Conservation (phyloP, 1,284 basidiomycete species). For the Moesziomyces parantarcticus region DNA sequence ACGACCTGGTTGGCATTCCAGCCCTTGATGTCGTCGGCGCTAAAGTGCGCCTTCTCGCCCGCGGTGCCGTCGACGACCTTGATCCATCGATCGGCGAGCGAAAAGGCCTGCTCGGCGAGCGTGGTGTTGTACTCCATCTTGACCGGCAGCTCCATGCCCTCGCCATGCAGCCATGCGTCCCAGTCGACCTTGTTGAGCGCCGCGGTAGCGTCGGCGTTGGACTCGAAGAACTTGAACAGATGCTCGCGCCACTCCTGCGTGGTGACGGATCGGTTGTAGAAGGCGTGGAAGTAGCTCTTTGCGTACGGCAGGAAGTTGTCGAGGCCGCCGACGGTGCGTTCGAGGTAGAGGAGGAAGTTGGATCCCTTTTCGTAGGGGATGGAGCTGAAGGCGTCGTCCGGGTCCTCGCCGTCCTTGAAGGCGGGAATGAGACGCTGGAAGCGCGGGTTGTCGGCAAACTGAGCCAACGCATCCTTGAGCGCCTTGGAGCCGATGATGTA, state of each 20-base stretch:
- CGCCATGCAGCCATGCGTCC: constrained; percentile 86
- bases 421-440: constrained; percentile 87
- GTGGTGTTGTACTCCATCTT: constrained; percentile 84
- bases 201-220: constrained; percentile 68
- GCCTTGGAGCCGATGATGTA: constrained; percentile 81
- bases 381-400: constrained; percentile 70
- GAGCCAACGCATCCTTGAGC: constrained; percentile 78
- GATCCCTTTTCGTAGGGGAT: constrained; percentile 81
- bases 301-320: constrained; percentile 73
- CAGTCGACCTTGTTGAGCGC: constrained; percentile 76
- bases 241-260: constrained; percentile 89
- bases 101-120: constrained; percentile 76
- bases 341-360: constrained; percentile 76
- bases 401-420: constrained; percentile 82
- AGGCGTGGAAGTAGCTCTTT: constrained; percentile 76
- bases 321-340: constrained; percentile 85
- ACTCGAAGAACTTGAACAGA: constrained; percentile 80
- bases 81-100: constrained; percentile 82
- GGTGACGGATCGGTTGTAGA: constrained; percentile 80
- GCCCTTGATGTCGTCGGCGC: constrained; percentile 52
- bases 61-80: constrained; percentile 40
- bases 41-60: constrained; percentile 41
- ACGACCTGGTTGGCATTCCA: constrained; percentile 67
- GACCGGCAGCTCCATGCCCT: constrained; percentile 80
- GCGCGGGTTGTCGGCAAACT: constrained; percentile 71